Percentiles rank a stretch among this genome's conserved stretches.
phyloP scores from a whole-genome alignment of 805 yeast species.

The Alloascoidea hylecoeti region DNA sequence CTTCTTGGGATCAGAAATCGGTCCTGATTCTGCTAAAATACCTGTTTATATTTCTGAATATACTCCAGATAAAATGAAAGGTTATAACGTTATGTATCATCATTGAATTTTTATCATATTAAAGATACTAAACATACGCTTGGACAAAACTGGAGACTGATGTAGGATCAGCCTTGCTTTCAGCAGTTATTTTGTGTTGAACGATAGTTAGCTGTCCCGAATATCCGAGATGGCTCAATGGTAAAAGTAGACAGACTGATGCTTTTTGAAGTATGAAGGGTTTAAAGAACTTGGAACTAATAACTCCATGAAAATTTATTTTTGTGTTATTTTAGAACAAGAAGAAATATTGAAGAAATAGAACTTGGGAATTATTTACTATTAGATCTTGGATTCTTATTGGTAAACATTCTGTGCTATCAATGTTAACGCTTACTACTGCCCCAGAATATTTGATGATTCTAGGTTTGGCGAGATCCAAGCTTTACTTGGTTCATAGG shows the following conservation, averaged over 20 bases:
- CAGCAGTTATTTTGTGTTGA: slow-evolving; percentile 26
- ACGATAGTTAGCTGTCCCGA: slow-evolving; percentile 33
- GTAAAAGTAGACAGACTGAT: slow-evolving; percentile 11
- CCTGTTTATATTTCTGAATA: slow-evolving; percentile 50
- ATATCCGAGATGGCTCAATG: slow-evolving; percentile 31
- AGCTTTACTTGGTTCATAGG: slow-evolving; percentile 34
- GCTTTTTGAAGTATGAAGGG: slow-evolving; percentile 24
- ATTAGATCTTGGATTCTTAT: slow-evolving; percentile 30
- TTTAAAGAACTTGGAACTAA: no score
- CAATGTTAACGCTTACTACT: slow-evolving; percentile 35
- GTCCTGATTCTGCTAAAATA: slow-evolving; percentile 52
- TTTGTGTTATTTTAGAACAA: slow-evolving; percentile 30
- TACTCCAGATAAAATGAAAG: slow-evolving; percentile 42
- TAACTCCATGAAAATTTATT: slow-evolving; percentile 36
- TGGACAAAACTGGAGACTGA: slow-evolving; percentile 60
- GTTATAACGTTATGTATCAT: slow-evolving; percentile 48
- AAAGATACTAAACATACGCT: no score
- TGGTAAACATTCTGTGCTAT: slow-evolving; percentile 44
- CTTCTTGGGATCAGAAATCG: slow-evolving; percentile 48
- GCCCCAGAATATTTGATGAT: slow-evolving; percentile 30
- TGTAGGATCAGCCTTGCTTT: slow-evolving; percentile 45
- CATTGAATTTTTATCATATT: slow-evolving; percentile 44
- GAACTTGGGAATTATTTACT: slow-evolving; percentile 24
- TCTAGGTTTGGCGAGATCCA: slow-evolving; percentile 27
- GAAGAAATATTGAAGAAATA: slow-evolving; percentile 20